Evolutionary conservation across 2,329 filamentous ascomycete species (phyloP), one percentile per base, ranked within the genome.

Genomic region (Endoconidiophora polonica): DNA sequence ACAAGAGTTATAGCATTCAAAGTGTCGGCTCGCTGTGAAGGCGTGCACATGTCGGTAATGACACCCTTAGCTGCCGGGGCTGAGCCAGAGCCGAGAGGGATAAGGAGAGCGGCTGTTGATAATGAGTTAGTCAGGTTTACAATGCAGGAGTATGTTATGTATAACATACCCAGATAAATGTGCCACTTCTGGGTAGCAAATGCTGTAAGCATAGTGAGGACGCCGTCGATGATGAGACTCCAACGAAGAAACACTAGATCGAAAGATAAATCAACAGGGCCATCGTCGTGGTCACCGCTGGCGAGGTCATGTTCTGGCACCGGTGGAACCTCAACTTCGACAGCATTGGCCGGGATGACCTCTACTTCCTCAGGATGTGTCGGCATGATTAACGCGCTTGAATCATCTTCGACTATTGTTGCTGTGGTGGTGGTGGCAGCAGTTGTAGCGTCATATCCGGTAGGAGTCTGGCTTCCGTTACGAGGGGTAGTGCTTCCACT

Each of bases 41-140:
- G 67, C 0, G 77, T 66, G 42, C 79, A 79, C 78, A 85, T 81
- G 51, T 81, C 74, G 0, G 82, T 72, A 53, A 85, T 83, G n/a
- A 81, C 77, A 0, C 81, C 81, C 56, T 85, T 86, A 1, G 79
- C 78, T 0, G 81, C 78, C 0, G 79, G 73, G 0, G 79, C 81
- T 0, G 80, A 80, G 0, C 81, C 81, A 0, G 80, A 81, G 0
- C 77, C 79, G 26, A 85, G 74, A 0, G 81, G 81, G 0, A 86
- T 67, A 1, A 84, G 59, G 23, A 75, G 71, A 0, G 78, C 78
- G 1, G 80, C 73, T 71, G 52, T 0, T n/a, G 26, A 3, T 0
- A 2, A 48, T 44, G 24, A 3, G 6, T 49, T 44, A 49, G 47
- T 16, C 6, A n/a, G 14, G 39, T 41, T 41, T 18, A 3, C 10